These are phyloP conservation scores for Carallia pectinifolia DNA, from an alignment of 345 rosid genomes.

Conservation along the genomic window DNA sequence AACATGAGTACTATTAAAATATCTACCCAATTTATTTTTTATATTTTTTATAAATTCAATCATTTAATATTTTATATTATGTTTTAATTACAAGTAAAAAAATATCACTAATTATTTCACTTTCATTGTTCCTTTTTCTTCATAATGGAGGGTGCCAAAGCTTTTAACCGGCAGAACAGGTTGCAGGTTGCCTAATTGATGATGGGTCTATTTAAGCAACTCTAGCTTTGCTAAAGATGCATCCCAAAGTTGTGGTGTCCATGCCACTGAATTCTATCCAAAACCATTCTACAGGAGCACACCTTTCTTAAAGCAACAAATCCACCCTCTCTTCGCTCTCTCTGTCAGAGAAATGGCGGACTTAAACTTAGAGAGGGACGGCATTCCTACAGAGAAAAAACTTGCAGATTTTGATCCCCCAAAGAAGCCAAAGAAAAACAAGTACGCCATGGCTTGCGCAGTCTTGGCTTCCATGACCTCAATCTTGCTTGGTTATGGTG, in stretches of 20 bases:
- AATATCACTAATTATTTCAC: too few relatives aligned
- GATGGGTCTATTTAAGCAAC: not conserved
- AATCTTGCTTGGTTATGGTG: conserved; percentile 78
- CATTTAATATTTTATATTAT: too few relatives aligned
- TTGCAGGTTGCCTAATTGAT: not conserved
- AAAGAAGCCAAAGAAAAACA: conserved; percentile 56
- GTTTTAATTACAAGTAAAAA: too few relatives aligned
- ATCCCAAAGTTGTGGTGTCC: not conserved
- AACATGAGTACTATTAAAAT: too few relatives aligned
- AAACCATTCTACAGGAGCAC: not conserved
- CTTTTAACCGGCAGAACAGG: not conserved
- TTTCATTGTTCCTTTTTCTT: too few relatives aligned
- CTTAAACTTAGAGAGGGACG: not conserved
- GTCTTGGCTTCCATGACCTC: conserved; percentile 80
- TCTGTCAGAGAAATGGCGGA: not conserved
- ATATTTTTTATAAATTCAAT: too few relatives aligned
- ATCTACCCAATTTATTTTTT: too few relatives aligned
- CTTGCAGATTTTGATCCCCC: conserved; percentile 8
- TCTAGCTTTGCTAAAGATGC: not conserved
- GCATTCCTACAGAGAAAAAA: conserved; percentile 4
- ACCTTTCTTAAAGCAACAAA: not conserved
- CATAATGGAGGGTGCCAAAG: not conserved
- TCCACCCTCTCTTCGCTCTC: not conserved
- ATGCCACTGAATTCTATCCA: not conserved
- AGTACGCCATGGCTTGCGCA: conserved; percentile 68